phyloP scores from a whole-genome alignment of 805 yeast species.

The Millerozyma miso region DNA sequence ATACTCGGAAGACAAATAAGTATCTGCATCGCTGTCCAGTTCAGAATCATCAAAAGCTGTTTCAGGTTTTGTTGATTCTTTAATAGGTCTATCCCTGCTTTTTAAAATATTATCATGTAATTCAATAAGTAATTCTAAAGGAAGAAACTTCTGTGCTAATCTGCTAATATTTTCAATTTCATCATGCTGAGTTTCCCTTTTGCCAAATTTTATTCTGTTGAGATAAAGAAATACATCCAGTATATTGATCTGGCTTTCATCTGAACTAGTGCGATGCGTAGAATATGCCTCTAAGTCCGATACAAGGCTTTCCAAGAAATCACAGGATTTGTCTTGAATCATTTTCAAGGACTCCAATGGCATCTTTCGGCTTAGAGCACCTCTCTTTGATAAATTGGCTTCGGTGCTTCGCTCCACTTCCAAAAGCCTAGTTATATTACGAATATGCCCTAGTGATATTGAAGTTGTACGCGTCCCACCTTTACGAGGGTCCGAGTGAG shows the following conservation, averaged over 20 bases:
- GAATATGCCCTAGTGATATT: background rate
- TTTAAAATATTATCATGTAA: conserved; percentile 21
- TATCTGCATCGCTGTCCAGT: background rate
- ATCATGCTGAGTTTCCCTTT: conserved; percentile 8
- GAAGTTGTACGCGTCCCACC: background rate
- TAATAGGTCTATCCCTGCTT: background rate
- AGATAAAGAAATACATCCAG: conserved; percentile 33
- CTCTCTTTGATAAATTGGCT: background rate
- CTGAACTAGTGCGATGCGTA: conserved; percentile 22
- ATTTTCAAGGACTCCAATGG: background rate
- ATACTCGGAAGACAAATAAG: background rate
- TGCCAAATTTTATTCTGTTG: conserved; percentile 24
- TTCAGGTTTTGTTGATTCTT: background rate
- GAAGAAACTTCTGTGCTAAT: conserved; percentile 33
- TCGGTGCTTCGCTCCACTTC: background rate
- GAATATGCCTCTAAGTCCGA: conserved; percentile 34
- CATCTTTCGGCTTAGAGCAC: background rate
- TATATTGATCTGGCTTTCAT: conserved; percentile 20
- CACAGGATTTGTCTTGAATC: conserved; percentile 26
- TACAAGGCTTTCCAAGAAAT: conserved; percentile 27
- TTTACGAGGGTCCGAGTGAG: background rate
- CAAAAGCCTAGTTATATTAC: background rate
- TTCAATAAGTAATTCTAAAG: conserved; percentile 30
- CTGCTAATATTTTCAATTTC: conserved; percentile 21
- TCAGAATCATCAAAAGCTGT: background rate